phyloP scores from a whole-genome alignment of 2,329 filamentous ascomycete species.

The Orbilia oligospora region DNA sequence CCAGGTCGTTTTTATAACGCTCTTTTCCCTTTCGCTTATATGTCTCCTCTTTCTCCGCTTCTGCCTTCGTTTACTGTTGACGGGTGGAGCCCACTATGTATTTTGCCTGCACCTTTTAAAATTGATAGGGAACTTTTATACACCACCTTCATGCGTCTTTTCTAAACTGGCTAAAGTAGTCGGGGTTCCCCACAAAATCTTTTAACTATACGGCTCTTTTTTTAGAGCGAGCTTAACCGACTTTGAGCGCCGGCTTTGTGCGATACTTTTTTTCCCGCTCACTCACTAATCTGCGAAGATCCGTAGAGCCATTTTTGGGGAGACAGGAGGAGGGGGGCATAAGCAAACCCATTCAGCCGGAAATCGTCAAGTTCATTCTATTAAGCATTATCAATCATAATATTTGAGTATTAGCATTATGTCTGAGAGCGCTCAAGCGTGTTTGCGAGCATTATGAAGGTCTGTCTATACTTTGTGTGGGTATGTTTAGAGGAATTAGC shows the following conservation, averaged over 20 bases:
- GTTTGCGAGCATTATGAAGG: background rate
- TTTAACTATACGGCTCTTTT: conserved; percentile 3
- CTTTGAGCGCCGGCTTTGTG: conserved; percentile 12
- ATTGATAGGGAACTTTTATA: conserved; percentile 52
- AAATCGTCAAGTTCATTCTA: background rate
- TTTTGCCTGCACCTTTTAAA: conserved; percentile 57
- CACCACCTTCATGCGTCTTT: conserved; percentile 13
- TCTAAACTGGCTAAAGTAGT: conserved; percentile 46
- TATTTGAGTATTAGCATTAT: background rate
- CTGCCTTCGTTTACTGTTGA: conserved; percentile 39
- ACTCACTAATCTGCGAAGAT: background rate
- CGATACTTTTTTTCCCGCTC: conserved; percentile 7
- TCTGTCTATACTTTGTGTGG: background rate
- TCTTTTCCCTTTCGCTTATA: conserved; percentile 49
- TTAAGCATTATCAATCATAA: conserved; percentile 7
- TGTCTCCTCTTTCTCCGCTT: conserved; percentile 49
- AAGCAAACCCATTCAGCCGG: conserved; percentile 31
- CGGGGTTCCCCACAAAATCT: conserved; percentile 42
- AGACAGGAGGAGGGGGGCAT: conserved; percentile 14
- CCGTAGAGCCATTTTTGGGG: conserved; percentile 24
- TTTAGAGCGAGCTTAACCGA: conserved; percentile 18
- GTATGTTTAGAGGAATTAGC: too few species aligned
- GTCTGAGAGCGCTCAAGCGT: too few species aligned
- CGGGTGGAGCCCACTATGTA: conserved; percentile 32
- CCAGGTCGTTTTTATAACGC: conserved; percentile 52